Evolutionary conservation across 352 stramenopile species (phyloP), one percentile per base, ranked within the genome.

Genomic region (Thalassiosira hispida): DNA sequence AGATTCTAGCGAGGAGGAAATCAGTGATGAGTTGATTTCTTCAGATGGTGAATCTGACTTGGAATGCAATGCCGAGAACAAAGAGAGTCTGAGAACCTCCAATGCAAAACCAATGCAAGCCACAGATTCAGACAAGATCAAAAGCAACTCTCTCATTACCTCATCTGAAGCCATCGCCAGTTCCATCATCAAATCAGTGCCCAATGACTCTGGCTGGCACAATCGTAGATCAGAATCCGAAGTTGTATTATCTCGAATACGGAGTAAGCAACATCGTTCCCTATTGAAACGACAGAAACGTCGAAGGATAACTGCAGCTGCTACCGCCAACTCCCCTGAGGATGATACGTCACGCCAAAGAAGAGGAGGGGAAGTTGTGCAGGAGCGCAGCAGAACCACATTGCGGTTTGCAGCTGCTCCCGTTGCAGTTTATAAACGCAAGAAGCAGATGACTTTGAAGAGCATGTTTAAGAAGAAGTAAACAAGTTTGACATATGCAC

Each of bases 401-500:
- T 33, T 77, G 38, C 29, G 47, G n/a, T 83, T 83, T 64, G 68
- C 51, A 2, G 75, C 75, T 18, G 67, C 66, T 18, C 75, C 75
- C 8, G 46, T 42, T 20, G 46, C 55, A 27, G 47, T 64, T 6
- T 71, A 78, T 29, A 78, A 71, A 46, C 59, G 65, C 18, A 83
- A 83, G 46, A 83, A 55, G 29, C 75, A 83, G 38, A 65, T 62
- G 35, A 69, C 60, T 42, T 75, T 83, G 59, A 61, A 63, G 11
- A 44, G 46, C 18, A 69, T 83, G 60, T 69, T 83, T 57, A 70
- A 71, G 42, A 75, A 70, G 56, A 52, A 27, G 33, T 51, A 25
- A 12, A 55, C 25, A 31, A 5, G 29, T 29, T n/a, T 29, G 46
- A 55, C 20, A 55, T n/a, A 29, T 25, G 46, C 4, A 29, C 29